Evolutionary conservation across 2,329 filamentous ascomycete species (phyloP), one percentile per base, ranked within the genome.

Genomic region (Penicillium glabrum): DNA sequence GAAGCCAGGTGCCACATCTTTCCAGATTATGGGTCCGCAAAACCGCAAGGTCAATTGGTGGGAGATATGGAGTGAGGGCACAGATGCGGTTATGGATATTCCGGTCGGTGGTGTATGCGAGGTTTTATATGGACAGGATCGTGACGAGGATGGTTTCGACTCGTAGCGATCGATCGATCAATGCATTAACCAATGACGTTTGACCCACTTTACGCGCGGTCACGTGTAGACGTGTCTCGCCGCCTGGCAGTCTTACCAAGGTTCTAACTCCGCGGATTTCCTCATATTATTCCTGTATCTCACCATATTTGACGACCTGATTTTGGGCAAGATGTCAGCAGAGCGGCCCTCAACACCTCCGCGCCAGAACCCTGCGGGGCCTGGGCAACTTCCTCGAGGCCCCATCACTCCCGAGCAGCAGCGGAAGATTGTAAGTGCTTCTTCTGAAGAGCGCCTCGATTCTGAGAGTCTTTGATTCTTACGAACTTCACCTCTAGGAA

Each of bases 51-150:
- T 84, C 62, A 84, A 91, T 69, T 98, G 95, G 93, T 87, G 83
- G 68, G 83, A 82, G 57, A 82, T 96, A 19, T 99, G 95, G 95
- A 92, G 87, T 68, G 87, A 90, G 66, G 92, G 95, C 19, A 99
- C 95, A 0, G 95, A 99, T 80, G 95, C 92, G 1, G 95, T 98
- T 8, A 90, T 99, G 90, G 95, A 99, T 77, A 88, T 99, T 48
- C 95, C 95, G 8, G 84, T 98, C 63, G 93, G 92, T 10, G 95
- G 93, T 0, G 93, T 98, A 2, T 98, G 93, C 70, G 93, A 99
- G 78, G 87, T 99, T 33, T 72, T 99, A 23, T 99, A 98, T 74
- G 93, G 91, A 0, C 83, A 85, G 53, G 77, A 78, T 14, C 75
- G 79, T 52, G 76, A 79, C 31, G 69, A 71, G 19, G 65, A 69